These are phyloP conservation scores for Candida sithepensis DNA, from an alignment of 805 yeast species.

Conservation along the genomic window DNA sequence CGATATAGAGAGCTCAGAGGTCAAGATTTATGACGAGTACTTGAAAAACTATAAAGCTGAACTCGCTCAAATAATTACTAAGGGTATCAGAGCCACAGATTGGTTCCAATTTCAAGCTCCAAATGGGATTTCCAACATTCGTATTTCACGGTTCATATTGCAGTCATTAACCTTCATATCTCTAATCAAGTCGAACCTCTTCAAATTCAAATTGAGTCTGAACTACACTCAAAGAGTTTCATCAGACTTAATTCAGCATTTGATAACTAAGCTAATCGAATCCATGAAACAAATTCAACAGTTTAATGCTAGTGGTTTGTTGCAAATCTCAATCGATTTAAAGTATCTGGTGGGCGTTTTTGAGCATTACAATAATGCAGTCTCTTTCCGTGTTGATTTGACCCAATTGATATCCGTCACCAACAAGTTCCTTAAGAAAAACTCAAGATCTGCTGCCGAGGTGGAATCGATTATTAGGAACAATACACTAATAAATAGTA, in stretches of 20 bases:
- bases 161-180: constrained; percentile 24
- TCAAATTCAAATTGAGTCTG: constrained; percentile 16
- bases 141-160: constrained; percentile 20
- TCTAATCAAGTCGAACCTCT: constrained; percentile 24
- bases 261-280: constrained; percentile 23
- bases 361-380: constrained; percentile 17
- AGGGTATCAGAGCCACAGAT: constrained; percentile 38
- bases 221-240: constrained; percentile 20
- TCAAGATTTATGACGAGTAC: constrained; percentile 51
- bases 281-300: constrained; percentile 19
- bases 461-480: constrained; percentile 17
- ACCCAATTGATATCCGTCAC: constrained; percentile 18
- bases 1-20: constrained; percentile 45
- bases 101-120: constrained; percentile 34
- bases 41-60: constrained; percentile 44
- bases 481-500: constrained; percentile 17
- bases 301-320: constrained; percentile 22
- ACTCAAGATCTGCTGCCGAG: constrained; percentile 11
- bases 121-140: neutral
- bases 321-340: constrained; percentile 24
- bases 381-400: constrained; percentile 12
- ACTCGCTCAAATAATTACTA: constrained; percentile 36
- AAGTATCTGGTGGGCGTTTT: constrained; percentile 20
- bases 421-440: constrained; percentile 19
- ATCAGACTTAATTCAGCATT: constrained; percentile 17